Evolutionary conservation across 148 eudicot species (phyloP).

Genomic region (Bassia scoparia): DNA sequence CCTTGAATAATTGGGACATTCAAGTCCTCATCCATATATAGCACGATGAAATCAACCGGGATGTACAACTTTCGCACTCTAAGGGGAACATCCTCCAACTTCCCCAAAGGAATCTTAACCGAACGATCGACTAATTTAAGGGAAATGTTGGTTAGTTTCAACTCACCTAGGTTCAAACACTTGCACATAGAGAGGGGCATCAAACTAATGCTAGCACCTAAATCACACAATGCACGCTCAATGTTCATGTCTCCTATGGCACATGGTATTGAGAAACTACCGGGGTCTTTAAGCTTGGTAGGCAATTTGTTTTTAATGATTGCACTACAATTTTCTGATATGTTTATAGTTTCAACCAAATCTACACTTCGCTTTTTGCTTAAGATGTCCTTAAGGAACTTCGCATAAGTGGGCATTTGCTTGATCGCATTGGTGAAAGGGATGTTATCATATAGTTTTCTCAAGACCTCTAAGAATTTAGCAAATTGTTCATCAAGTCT

Average conservation of each 20-base stretch:
- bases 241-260: neutral
- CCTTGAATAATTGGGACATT: too few species aligned
- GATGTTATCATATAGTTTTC: neutral
- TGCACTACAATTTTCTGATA: neutral
- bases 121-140: neutral
- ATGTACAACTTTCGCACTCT: neutral
- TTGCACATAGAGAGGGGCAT: neutral
- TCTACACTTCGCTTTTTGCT: neutral
- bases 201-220: neutral
- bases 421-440: neutral
- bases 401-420: constrained; percentile 7
- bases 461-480: neutral
- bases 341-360: neutral
- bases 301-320: neutral
- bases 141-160: neutral
- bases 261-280: neutral
- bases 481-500: neutral
- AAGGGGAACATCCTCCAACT: neutral
- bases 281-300: neutral
- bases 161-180: neutral
- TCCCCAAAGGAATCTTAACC: neutral
- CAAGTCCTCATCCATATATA: neutral
- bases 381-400: neutral
- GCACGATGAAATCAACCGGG: neutral
- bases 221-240: neutral